Base-by-base conservation (phyloP, 371 early-diverging fungal genomes). In the Nosema muscidifuracis region DNA sequence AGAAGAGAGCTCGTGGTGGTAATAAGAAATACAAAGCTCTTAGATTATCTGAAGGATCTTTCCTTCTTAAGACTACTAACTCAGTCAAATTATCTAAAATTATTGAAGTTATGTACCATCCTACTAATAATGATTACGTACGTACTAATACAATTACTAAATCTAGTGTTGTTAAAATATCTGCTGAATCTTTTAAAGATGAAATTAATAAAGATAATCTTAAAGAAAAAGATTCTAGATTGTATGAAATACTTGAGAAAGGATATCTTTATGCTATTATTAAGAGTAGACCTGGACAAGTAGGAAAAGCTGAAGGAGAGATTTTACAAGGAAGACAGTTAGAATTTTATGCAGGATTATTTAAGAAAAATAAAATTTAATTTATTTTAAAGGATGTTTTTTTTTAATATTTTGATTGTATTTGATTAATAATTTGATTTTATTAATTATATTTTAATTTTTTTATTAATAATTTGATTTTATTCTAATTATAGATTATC, bases 91-190 rank as follows among this genome's bases (percentile, higher is more conserved):
- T 61, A 1, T 87, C 92, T 77, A 91, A 94, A 87, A 89, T 94
- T 81, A 86, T 92, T 82, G 87, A 89, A 76, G 99, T 99, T 79
- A 90, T 91, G 74, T 97, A 97, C 91, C 97, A 99, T 87, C 90
- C 97, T 79, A 90, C 93, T 86, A 94, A 92, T 92, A 99, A 97
- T 90, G 98, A 99, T 86, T 87, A 97, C 83, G 94, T 97, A 85
- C 92, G 99, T 84, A 97, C 98, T 85, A 96, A 96, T 89, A 97
- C 98, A 73, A 88, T 99, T 62, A 97, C 97, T 68, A 97, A 97
- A 89, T 89, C 92, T 36, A 88, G 91, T 83, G 90, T 99, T 78
- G 89, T 99, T 74, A 94, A 97, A 86, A 88, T 99, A 79, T 94
- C 93, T 86, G 93, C 96, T 82, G 91, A 94, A 77, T 93, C 94